phyloP scores from a whole-genome alignment of 495 filamentous ascomycete species.

The Penicillium nucicola region DNA sequence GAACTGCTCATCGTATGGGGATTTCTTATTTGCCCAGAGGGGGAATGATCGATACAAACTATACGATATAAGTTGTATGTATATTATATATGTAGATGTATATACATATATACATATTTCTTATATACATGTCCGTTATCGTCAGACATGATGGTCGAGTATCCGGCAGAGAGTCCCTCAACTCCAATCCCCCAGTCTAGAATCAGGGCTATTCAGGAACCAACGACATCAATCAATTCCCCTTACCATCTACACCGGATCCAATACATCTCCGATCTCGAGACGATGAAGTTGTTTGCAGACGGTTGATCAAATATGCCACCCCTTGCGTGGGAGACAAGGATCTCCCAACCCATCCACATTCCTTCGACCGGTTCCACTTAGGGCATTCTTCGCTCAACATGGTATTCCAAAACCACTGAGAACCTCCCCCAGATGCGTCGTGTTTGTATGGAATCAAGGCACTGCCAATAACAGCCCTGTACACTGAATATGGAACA shows the following conservation, averaged over 20 bases:
- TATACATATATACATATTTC: no score
- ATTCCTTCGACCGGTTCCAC: constrained; percentile 13
- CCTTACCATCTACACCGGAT: no score
- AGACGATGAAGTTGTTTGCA: constrained; percentile 7
- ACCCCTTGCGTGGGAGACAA: constrained; percentile 15
- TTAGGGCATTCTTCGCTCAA: constrained; percentile 13
- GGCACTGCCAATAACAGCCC: constrained; percentile 6
- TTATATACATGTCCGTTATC: no score
- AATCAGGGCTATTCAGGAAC: background rate
- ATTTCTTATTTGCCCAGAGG: no score
- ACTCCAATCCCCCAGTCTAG: no score
- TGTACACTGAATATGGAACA: background rate
- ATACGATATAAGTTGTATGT: no score
- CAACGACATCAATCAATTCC: background rate
- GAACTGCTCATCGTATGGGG: no score
- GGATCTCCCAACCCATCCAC: constrained; percentile 4
- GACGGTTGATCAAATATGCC: constrained; percentile 7
- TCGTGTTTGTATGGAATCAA: constrained; percentile 13
- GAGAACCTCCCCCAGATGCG: background rate
- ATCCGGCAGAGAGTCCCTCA: no score
- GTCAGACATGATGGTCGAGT: no score
- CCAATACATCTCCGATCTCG: background rate
- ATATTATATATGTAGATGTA: no score
- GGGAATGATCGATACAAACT: no score
- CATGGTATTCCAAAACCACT: background rate